Percentiles rank a stretch among this genome's conserved stretches.
Evolutionary conservation across 768 basidiomycete genomes (phyloP).

Genomic region (Lentinula aciculospora): DNA sequence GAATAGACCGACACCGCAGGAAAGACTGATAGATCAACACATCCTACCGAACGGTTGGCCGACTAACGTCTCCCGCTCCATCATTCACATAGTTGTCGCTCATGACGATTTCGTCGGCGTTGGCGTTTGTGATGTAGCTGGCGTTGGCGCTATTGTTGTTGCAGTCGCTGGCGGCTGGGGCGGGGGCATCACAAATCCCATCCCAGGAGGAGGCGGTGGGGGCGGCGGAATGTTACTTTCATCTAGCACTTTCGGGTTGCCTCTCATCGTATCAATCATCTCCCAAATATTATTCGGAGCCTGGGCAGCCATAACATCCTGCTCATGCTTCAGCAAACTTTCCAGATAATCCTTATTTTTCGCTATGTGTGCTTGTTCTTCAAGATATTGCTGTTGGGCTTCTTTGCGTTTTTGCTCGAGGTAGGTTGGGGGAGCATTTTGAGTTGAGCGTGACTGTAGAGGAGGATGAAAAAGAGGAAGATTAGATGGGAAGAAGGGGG

Average conservation of each 20-base stretch:
- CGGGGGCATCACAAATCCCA: not conserved
- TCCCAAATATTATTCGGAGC: constrained; percentile 44
- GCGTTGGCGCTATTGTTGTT: too few species aligned
- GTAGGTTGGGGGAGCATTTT: constrained; percentile 40
- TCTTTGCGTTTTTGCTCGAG: constrained; percentile 48
- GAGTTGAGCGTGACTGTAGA: constrained; percentile 12
- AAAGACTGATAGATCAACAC: not conserved
- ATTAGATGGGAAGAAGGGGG: not conserved
- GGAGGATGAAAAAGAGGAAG: not conserved
- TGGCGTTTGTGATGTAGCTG: not conserved
- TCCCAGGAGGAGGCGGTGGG: not conserved
- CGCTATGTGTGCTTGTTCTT: constrained; percentile 45
- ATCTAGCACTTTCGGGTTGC: not conserved
- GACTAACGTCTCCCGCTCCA: not conserved
- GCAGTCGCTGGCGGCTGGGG: not conserved
- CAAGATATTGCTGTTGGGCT: constrained; percentile 42
- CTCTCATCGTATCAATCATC: constrained; percentile 27
- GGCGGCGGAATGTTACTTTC: not conserved
- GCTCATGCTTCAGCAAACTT: constrained; percentile 30
- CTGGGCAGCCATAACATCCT: constrained; percentile 33
- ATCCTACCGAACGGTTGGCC: not conserved
- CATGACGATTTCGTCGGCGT: not conserved
- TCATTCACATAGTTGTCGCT: not conserved
- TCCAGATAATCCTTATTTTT: constrained; percentile 43
- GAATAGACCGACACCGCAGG: not conserved